A percentile compares a stretch with the other conserved stretches of the same genome.
Conservation (phyloP, 345 rosid species). For the Firmiana major region DNA sequence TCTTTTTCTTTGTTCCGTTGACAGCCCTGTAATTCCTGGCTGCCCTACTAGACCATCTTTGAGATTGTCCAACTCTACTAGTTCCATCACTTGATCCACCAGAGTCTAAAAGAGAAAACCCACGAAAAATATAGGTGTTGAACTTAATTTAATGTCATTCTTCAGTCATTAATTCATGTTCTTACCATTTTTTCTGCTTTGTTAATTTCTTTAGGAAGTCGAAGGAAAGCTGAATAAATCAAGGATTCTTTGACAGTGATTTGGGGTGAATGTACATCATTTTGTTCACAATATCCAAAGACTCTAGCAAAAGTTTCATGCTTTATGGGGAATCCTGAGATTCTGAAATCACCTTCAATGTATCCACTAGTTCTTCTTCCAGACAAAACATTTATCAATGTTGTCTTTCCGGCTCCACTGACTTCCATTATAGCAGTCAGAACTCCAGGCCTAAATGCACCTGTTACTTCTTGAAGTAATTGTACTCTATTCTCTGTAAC, state of each 20-base stretch:
- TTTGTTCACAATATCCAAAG: conserved; percentile 90
- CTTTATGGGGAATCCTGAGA: conserved; percentile 76
- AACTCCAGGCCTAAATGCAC: conserved; percentile 86
- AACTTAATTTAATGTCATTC: neutral
- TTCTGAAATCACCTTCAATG: conserved; percentile 83
- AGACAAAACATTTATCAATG: conserved; percentile 91
- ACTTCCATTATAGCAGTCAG: conserved; percentile 94
- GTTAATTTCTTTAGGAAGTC: conserved; percentile 68
- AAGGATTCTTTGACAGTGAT: conserved; percentile 82
- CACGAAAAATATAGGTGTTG: neutral
- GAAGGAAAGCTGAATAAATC: conserved; percentile 82
- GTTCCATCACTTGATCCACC: conserved; percentile 64
- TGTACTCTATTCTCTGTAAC: conserved; percentile 65
- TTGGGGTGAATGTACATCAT: conserved; percentile 85
- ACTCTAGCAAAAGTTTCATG: conserved; percentile 92
- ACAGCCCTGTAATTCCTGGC: conserved; percentile 67
- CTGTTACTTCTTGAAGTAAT: conserved; percentile 65
- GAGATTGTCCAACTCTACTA: conserved; percentile 56
- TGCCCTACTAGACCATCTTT: conserved; percentile 64
- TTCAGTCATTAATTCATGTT: neutral
- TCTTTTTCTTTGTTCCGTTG: conserved; percentile 83
- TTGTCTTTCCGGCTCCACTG: conserved; percentile 95
- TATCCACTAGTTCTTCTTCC: conserved; percentile 91
- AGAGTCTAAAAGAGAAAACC: conserved; percentile 38
- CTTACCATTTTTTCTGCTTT: conserved; percentile 73